Evolutionary conservation across 2,329 filamentous ascomycete species (phyloP), one percentile per base, ranked within the genome.

Genomic region (Aspergillus candidus): DNA sequence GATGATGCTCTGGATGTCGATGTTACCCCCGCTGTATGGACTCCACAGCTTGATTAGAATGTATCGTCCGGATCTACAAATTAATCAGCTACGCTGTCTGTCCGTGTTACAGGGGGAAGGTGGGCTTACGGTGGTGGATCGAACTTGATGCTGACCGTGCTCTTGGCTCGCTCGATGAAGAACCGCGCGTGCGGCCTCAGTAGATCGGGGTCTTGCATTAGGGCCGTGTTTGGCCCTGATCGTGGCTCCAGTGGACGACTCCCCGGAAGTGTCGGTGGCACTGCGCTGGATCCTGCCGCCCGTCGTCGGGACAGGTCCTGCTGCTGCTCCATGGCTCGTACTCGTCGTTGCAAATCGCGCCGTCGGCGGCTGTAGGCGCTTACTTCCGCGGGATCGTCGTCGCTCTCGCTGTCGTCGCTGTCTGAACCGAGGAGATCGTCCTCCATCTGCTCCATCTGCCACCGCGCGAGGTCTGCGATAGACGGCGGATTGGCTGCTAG

Each of bases 31-130:
- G 18, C 80, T 77, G 47, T 80, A 79, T 2, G 86, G 85, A 56
- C 83, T 89, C 86, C 88, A 96, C 63, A 96, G 80, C 72, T 96
- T 96, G 51, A 97, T 73, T 34, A 96, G 68, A 41, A 97, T 84
- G 62, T 86, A 94, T 44, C 87, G 79, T 4, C 86, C 87, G 10
- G 86, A 88, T 7, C 76, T 79, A 48, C 29, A 10, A n/a, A 29
- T n/a, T 27, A 27, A 31, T 12, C 14, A 14, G n/a, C 31, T 36
- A 27, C 8, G 40, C 35, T 40, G 17, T 6, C 11, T 15, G 18
- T 18, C 17, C 17, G 5, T 18, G 10, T 35, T 29, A 38, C 40
- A 13, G 35, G 30, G 17, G 30, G 31, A 12, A 29, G 15, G 32
- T 7, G 10, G n/a, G 55, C 67, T 36, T 66, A 70, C 67, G 62